phyloP scores from a whole-genome alignment of 1,284 basidiomycete species.

The Puccinia novopanici region DNA sequence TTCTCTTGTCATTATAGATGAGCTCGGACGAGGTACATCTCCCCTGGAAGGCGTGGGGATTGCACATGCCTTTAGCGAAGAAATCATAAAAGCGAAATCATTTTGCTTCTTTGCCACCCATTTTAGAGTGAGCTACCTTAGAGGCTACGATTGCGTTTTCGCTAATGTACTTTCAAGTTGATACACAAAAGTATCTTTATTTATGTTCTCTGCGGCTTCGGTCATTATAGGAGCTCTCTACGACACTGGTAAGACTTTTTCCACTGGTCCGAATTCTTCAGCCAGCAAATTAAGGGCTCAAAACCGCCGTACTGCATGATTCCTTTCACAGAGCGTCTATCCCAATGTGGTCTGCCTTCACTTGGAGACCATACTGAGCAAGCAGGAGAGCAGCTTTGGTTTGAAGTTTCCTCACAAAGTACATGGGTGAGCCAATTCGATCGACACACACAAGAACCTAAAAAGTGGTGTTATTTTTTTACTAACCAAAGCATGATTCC shows the following conservation, averaged over 20 bases:
- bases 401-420: conserved; percentile 50
- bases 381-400: conserved; percentile 22
- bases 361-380: conserved; percentile 45
- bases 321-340: conserved; percentile 37
- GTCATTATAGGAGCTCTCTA: conserved; percentile 36
- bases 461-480: background rate
- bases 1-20: conserved; percentile 57
- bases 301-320: background rate
- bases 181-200: too few species aligned
- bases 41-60: conserved; percentile 83
- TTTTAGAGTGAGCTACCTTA: conserved; percentile 36
- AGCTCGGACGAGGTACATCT: conserved; percentile 70
- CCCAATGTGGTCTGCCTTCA: conserved; percentile 50
- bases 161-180: too few species aligned
- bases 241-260: conserved; percentile 28
- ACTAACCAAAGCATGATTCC: background rate
- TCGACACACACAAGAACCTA: background rate
- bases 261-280: background rate
- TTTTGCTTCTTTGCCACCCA: conserved; percentile 51
- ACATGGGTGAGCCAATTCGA: conserved; percentile 20
- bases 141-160: background rate
- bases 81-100: conserved; percentile 64
- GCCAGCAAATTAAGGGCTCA: background rate
- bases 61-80: conserved; percentile 87
- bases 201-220: background rate